Evolutionary conservation across 257 asterid species (phyloP), one percentile per base, ranked within the genome.

Genomic region (Solanum ossicruentum): DNA sequence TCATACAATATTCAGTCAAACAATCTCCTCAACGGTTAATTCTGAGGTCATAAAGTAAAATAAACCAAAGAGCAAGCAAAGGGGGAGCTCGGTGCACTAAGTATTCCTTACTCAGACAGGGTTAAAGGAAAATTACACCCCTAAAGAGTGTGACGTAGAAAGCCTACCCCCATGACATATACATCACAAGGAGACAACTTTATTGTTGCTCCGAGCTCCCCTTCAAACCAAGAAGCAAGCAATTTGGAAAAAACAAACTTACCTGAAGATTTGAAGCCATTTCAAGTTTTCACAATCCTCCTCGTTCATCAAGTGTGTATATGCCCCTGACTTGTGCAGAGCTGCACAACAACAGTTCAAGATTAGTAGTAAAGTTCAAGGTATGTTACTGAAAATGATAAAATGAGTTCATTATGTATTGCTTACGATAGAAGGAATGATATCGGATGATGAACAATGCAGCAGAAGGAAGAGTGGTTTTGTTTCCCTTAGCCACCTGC

Each of bases 401-500:
- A 66, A 66, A 7, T 1, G 0, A 73, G 20, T 28, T 21, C 10
- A 47, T 23, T 12, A 16, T 13, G 13, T 57, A 80, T 49, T 49
- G 70, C 89, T 84, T 61, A 89, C 93, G 83, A 49, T 89, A 89
- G 21, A 91, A 91, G 60, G 93, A 87, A 77, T 91, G 92, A 85
- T 72, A 89, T 21, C 93, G 82, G 75, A 88, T 84, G 84, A 91
- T 89, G 81, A 91, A 91, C 87, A 91, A 85, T 32, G 81, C 92
- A 47, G 92, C 89, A 9, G 86, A 70, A 12, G 93, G 93, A 45
- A 91, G 82, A 18, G 90, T 85, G 21, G 89, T 86, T 32, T 87
- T 83, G 54, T 89, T 91, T 83, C 81, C 88, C 84, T 89, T 91
- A 9, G 92, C 91, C 85, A 91, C 93, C 93, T 89, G 66, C 56